phyloP scores from a whole-genome alignment of 345 rosid species.

The Bruguiera gymnorhiza region DNA sequence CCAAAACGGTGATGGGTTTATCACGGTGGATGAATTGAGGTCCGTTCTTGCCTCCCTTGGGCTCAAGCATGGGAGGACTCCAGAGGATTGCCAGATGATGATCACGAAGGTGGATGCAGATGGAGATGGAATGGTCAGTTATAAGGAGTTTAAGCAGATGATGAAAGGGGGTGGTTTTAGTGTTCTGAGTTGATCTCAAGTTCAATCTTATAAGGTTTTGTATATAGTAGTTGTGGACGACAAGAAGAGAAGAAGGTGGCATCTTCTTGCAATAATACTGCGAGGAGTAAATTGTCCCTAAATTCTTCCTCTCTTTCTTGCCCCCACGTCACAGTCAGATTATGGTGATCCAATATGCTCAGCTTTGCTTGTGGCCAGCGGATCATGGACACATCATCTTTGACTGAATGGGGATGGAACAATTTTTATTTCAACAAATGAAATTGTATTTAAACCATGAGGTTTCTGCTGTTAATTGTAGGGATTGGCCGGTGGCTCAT shows the following conservation, averaged over 20 bases:
- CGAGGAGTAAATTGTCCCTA: no score
- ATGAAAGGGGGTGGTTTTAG: slow-evolving; percentile 37
- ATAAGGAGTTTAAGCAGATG: slow-evolving; percentile 40
- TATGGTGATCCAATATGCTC: no score
- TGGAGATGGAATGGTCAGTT: slow-evolving; percentile 76
- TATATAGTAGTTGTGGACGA: background rate
- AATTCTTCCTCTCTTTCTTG: no score
- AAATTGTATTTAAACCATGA: no score
- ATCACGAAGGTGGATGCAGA: slow-evolving; percentile 75
- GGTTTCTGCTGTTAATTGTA: no score
- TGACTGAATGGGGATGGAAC: no score
- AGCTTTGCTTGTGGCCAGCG: no score
- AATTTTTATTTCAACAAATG: no score
- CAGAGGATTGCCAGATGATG: slow-evolving; percentile 76
- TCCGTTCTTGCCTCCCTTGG: slow-evolving; percentile 77
- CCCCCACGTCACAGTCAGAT: no score
- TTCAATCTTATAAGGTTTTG: background rate
- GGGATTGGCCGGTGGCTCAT: no score
- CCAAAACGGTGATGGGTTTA: slow-evolving; percentile 78
- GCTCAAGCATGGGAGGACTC: slow-evolving; percentile 60
- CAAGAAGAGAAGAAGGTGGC: background rate
- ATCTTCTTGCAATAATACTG: no score
- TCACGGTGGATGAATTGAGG: slow-evolving; percentile 72
- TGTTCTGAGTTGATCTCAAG: slow-evolving; percentile 1
- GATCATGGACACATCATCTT: no score